A percentile compares a stretch with the other conserved stretches of the same genome.
Conservation (phyloP, 495 filamentous ascomycete species). For the Aspergillus ostianus region DNA sequence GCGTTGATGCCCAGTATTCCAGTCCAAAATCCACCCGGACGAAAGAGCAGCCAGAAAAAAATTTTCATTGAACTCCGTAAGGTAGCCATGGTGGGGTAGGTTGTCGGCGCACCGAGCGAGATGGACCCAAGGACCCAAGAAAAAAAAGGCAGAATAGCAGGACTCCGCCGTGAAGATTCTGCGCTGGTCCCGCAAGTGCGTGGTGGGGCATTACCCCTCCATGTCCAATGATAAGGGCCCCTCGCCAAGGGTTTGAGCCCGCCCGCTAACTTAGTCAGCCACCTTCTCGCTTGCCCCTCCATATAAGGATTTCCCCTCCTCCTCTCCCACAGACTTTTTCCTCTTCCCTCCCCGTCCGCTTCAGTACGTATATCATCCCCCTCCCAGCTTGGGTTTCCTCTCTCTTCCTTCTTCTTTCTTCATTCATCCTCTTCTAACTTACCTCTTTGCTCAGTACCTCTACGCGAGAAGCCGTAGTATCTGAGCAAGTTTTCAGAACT, state of each 20-base stretch:
- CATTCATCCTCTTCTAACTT: slow-evolving; percentile 33
- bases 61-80: slow-evolving; percentile 19
- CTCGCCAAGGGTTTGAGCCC: slow-evolving; percentile 42
- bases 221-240: slow-evolving; percentile 29
- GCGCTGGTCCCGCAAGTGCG: slow-evolving; percentile 28
- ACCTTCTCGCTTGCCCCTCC: slow-evolving; percentile 49
- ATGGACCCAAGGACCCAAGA: slow-evolving; percentile 28
- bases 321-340: slow-evolving; percentile 43
- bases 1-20: slow-evolving; percentile 47
- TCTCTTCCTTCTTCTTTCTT: slow-evolving; percentile 21
- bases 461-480: slow-evolving; percentile 52
- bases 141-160: slow-evolving; percentile 3
- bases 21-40: slow-evolving; percentile 18
- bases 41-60: slow-evolving; percentile 27
- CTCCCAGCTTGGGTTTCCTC: slow-evolving; percentile 15
- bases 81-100: slow-evolving; percentile 21
- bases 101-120: slow-evolving; percentile 14
- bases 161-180: slow-evolving; percentile 39
- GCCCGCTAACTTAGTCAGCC: slow-evolving; percentile 36
- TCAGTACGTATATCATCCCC: slow-evolving; percentile 50
- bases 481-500: slow-evolving; percentile 44
- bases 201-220: slow-evolving; percentile 26
- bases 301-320: slow-evolving; percentile 53
- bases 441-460: slow-evolving; percentile 45
- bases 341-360: slow-evolving; percentile 44